Percentiles rank a stretch among this genome's conserved stretches.
phyloP scores from a whole-genome alignment of 208 protist genomes.

The Jaenimonas drosophilae region DNA sequence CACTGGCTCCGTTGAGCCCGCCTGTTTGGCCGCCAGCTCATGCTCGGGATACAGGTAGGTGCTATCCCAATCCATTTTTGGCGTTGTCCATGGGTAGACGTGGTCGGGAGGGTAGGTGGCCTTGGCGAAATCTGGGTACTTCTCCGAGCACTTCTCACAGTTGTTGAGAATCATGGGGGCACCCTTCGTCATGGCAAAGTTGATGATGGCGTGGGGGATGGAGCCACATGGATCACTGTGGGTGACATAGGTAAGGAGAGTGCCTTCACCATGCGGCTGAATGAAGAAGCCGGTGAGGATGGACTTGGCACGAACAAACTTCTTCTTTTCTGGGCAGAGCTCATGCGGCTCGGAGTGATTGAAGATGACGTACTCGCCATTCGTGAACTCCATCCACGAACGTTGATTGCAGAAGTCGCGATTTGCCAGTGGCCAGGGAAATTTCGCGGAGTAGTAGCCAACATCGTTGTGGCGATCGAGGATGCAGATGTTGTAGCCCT shows the following conservation, averaged over 20 bases:
- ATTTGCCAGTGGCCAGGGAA: conserved; percentile 80
- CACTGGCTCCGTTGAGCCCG: background rate
- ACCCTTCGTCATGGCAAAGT: conserved; percentile 59
- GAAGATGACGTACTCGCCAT: conserved; percentile 88
- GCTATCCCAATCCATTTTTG: conserved; percentile 77
- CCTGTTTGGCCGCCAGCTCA: conserved; percentile 8
- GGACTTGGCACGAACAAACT: conserved; percentile 68
- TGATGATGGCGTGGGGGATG: conserved; percentile 74
- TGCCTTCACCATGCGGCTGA: conserved; percentile 35
- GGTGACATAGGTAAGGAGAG: conserved; percentile 67
- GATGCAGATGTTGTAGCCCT: conserved; percentile 75
- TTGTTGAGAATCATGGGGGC: conserved; percentile 50
- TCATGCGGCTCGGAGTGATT: conserved; percentile 83
- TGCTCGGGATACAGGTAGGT: conserved; percentile 47
- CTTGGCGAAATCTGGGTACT: conserved; percentile 44
- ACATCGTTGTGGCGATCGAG: conserved; percentile 84
- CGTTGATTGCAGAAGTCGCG: conserved; percentile 89
- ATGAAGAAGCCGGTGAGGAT: conserved; percentile 83
- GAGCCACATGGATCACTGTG: conserved; percentile 80
- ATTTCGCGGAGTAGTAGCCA: conserved; percentile 84
- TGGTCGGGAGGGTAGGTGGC: conserved; percentile 45
- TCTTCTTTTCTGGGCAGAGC: conserved; percentile 63
- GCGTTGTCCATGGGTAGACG: conserved; percentile 61
- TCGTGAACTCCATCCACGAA: conserved; percentile 88
- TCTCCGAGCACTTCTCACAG: conserved; percentile 47